Evolutionary conservation across 31 red algal species (phyloP).

Genomic region (Odonthalia washingtoniensis): DNA sequence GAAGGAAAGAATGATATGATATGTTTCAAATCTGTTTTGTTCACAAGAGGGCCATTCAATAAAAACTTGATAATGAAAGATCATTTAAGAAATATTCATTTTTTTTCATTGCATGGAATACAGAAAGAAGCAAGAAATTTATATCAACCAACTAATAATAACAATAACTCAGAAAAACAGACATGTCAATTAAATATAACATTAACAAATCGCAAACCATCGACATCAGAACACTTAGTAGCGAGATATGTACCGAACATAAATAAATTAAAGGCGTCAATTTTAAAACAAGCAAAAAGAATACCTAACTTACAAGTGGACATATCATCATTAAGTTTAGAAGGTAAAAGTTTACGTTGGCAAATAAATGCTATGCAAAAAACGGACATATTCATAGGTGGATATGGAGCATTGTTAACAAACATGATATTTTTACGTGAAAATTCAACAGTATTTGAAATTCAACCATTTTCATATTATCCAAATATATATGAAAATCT

Average conservation of each 20-base stretch:
- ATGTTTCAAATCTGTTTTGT: conserved; percentile 72
- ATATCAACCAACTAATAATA: not conserved
- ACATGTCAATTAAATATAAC: conserved; percentile 65
- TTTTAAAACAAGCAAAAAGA: conserved; percentile 41
- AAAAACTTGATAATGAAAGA: conserved; percentile 65
- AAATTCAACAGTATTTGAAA: conserved; percentile 79
- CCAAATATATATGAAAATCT: conserved; percentile 65
- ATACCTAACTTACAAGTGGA: conserved; percentile 51
- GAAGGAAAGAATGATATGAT: conserved; percentile 41
- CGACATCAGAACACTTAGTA: conserved; percentile 38
- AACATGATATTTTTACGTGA: conserved; percentile 89
- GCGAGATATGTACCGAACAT: conserved; percentile 74
- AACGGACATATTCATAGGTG: conserved; percentile 86
- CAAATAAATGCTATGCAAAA: conserved; percentile 93
- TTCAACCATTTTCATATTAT: conserved; percentile 87
- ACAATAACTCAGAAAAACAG: not conserved
- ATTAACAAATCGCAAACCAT: conserved; percentile 64
- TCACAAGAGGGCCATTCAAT: conserved; percentile 70
- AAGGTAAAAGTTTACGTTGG: conserved; percentile 67
- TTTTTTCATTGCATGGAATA: conserved; percentile 50
- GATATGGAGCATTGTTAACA: conserved; percentile 82
- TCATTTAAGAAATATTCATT: conserved; percentile 60
- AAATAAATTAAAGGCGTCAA: conserved; percentile 42
- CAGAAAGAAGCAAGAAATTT: conserved; percentile 43
- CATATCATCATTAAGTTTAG: conserved; percentile 58